A percentile compares a stretch with the other conserved stretches of the same genome.
Evolutionary conservation across 2,329 filamentous ascomycete genomes (phyloP).

Genomic region (Thielaviopsis cerberus): DNA sequence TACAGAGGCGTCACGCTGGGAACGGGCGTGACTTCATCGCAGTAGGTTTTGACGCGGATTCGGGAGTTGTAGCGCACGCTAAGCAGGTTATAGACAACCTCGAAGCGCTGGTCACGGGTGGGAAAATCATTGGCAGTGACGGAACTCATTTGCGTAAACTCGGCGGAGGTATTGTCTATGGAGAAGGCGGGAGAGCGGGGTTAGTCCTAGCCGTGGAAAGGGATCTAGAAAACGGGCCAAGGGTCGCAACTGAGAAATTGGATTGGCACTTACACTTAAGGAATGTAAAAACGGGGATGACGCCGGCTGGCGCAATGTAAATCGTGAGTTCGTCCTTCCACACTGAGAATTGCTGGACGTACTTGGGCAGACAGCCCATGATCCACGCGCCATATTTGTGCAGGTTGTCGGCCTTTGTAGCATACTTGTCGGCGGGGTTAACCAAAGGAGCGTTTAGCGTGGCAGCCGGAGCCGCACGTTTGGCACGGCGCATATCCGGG

Average conservation of each 20-base stretch:
- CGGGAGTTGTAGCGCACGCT: conserved; percentile 91
- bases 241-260: neutral
- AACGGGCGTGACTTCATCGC: conserved; percentile 84
- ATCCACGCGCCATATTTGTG: conserved; percentile 94
- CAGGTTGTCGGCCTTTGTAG: conserved; percentile 67
- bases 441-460: conserved; percentile 56
- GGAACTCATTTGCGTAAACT: conserved; percentile 83
- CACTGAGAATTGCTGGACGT: conserved; percentile 96
- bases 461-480: conserved; percentile 37
- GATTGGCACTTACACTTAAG: conserved; percentile 45
- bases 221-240: neutral
- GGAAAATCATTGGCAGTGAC: conserved; percentile 94
- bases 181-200: neutral
- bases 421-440: conserved; percentile 86
- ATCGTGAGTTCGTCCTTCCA: conserved; percentile 98
- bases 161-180: conserved; percentile 79
- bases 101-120: conserved; percentile 85
- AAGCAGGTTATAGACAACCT: conserved; percentile 93
- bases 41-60: conserved; percentile 96
- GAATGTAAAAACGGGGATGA: conserved; percentile 84
- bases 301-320: conserved; percentile 72
- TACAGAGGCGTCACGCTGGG: conserved; percentile 73
- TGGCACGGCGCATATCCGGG: conserved; percentile 49
- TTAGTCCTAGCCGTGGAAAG: neutral
- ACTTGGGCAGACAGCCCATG: conserved; percentile 92